Base-by-base conservation (phyloP, 1,284 basidiomycete genomes). In the Melampsora americana region DNA sequence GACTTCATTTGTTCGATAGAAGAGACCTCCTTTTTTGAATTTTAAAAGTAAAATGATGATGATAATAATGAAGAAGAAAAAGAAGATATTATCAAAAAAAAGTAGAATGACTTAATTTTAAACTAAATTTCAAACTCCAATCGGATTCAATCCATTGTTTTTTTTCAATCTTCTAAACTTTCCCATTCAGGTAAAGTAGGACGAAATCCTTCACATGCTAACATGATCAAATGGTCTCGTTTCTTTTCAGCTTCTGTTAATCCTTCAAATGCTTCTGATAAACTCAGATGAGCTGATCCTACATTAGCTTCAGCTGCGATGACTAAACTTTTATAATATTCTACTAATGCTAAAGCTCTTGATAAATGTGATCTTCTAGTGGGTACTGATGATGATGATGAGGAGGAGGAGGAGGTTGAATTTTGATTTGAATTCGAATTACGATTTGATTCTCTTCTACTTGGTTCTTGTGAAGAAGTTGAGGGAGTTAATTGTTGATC, bases 171-270 rank as follows among this genome's bases (percentile, higher is more conserved):
- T 20, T 20, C 50, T 53, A 53, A 23, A 23, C 9, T 11, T 28
- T 42, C 64, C 62, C 39, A 74, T n/a, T 20, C 50, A 23, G 4
- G 32, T 64, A 62, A 74, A 66, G 42, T 18, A 5, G 72, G 72
- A 35, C 48, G 65, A 44, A 48, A 75, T 9, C 72, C 72, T 48
- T 75, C 72, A 26, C 50, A 28, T 18, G 72, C 72, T 20, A 59
- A 64, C 42, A 42, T 26, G 35, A 46, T 42, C 39, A 75, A 44
- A 35, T 67, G 39, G 18, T 75, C 42, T 26, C 56, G 53, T 23
- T 66, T 30, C 32, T 67, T 75, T 6, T 68, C 39, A 39, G 72
- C 72, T n/a, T 75, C 14, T 11, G n/a, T 30, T 23, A 75, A 64
- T 39, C 66, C 50, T 7, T 46, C 65, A 14, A 20, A 48, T 28